Evolutionary conservation across 768 basidiomycete genomes (phyloP), one percentile per base, ranked within the genome.

Genomic region (Leccinum uliginosum): DNA sequence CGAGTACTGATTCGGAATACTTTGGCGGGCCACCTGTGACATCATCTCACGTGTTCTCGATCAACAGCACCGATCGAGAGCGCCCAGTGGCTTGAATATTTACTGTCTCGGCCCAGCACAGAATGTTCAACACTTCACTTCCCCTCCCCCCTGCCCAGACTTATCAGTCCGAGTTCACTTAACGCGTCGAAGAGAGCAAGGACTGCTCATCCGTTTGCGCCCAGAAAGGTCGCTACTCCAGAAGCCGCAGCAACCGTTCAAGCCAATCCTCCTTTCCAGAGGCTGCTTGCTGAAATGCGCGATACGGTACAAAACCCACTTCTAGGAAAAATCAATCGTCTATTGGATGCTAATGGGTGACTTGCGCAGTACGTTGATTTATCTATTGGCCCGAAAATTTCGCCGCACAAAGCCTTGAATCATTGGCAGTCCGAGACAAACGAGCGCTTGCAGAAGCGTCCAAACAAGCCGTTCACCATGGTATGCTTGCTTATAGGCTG

Each of bases 271-370:
- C 93, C 93, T 14, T 71, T 91, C 40, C 64, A 70, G 15, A 79
- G 78, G 64, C 75, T 95, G 9, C 71, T 81, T 49, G 64, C 80
- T 21, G 75, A 79, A 0, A 59, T 84, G 48, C 63, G 74, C 46
- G 56, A 69, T 34, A 68, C 59, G 4, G 56, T 73, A 3, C 60
- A 67, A 55, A 71, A 70, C 4, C 68, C 76, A 23, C 54, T 58
- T 8, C 78, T 75, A 32, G 85, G 88, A 2, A 77, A n/a, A 80
- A 12, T 81, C 81, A 3, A 80, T 95, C 1, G 82, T 94, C 0
- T 95, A 91, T 68, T 97, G 93, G 95, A 95, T 96, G 93, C 77
- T 93, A 57, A 91, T 95, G 87, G 78, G 84, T 38, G 93, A 95
- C 69, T 71, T 95, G 56, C 75, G 93, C 62, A 75, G 89, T 91